Evolutionary conservation across 306 rosid species (phyloP), one percentile per base, ranked within the genome.

Genomic region (Senna tora): DNA sequence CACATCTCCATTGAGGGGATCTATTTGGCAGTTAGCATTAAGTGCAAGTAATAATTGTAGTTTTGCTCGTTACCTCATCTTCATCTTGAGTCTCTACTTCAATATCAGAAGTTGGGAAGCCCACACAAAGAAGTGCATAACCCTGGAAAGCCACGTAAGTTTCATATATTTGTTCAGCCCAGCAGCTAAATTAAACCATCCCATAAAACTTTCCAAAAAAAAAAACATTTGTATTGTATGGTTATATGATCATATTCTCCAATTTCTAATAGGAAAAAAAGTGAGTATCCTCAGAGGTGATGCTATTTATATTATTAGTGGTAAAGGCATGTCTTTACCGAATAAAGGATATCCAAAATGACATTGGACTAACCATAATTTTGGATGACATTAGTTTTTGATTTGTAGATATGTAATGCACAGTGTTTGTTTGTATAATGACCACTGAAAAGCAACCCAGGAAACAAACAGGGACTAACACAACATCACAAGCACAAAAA

Each of bases 21-120:
- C 71, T 20, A 2, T 59, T 71, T 38, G 46, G 55, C 47, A 67
- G 74, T 34, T 36, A 74, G 41, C 36, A 58, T 22, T 50, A 60
- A 53, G 56, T 43, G 67, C 16, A 66, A 78, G 45, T 15, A 65
- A 74, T 38, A 41, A 58, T 30, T 46, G 34, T 10, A 51, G 51
- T 38, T 52, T 34, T 49, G 53, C 63, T 59, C 68, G 70, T 78
- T 84, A 91, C 99, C 97, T 94, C 99, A 78, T 94, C 99, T 83
- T 94, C 99, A 30, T 94, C 99, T 83, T 94, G 99, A 20, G 99
- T 94, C 88, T 94, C 99, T 19, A 91, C 99, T 82, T 94, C 96
- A 52, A 94, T 78, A 45, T 94, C 99, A 72, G 99, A 83, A 39
- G 93, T 65, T 9, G 97, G 99, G 80, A 83, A 94, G 7, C 99